Percentiles rank a stretch among this genome's conserved stretches.
phyloP scores from a whole-genome alignment of 2,329 filamentous ascomycete genomes.

The Colletotrichum noveboracense region DNA sequence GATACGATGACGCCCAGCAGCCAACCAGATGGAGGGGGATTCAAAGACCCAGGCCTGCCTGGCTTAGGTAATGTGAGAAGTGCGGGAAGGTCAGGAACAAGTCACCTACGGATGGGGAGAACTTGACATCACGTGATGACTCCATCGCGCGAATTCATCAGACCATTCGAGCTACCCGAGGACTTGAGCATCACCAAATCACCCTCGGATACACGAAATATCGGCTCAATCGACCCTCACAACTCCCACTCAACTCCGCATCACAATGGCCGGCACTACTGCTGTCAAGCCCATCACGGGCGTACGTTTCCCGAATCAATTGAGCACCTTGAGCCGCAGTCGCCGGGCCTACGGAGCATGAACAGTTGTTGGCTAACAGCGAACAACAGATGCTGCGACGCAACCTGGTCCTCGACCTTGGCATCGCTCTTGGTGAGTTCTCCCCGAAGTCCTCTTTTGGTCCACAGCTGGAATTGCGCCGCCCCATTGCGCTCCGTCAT shows the following conservation, averaged over 20 bases:
- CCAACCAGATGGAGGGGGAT: background rate
- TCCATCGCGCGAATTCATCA: conserved; percentile 17
- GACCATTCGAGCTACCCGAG: conserved; percentile 12
- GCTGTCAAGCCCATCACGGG: conserved; percentile 61
- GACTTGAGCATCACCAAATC: background rate
- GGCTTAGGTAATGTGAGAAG: background rate
- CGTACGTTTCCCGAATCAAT: conserved; percentile 52
- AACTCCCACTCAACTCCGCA: conserved; percentile 1
- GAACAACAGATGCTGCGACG: conserved; percentile 62
- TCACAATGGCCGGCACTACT: conserved; percentile 50
- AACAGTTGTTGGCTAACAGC: conserved; percentile 36
- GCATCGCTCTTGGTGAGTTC: conserved; percentile 60
- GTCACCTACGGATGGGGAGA: background rate
- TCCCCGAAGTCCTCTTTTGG: background rate
- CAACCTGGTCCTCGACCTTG: conserved; percentile 61
- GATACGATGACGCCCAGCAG: background rate
- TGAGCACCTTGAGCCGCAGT: conserved; percentile 17
- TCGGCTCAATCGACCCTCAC: conserved; percentile 8
- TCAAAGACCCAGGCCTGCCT: background rate
- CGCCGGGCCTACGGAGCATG: conserved; percentile 3
- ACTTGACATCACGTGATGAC: conserved; percentile 15
- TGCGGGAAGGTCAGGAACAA: background rate
- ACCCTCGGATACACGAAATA: background rate
- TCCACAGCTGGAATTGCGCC: background rate
- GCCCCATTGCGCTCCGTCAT: background rate